These are phyloP conservation scores for Polygonum aviculare DNA, from an alignment of 148 eudicot species.

Conservation along the genomic window DNA sequence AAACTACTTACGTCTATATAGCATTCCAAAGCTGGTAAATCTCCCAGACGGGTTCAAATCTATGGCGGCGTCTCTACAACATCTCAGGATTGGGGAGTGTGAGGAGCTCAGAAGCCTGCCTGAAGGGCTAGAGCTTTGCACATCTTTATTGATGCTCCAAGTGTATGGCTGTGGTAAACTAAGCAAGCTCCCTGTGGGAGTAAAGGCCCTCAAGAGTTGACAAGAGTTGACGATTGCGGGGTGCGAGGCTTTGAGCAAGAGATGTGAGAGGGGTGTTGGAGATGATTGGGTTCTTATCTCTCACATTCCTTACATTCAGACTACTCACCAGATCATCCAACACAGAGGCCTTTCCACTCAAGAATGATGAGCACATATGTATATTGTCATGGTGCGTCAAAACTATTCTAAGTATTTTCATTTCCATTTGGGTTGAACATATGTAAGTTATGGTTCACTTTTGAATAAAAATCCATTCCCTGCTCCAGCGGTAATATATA, in stretches of 20 bases:
- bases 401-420: not conserved
- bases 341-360: not conserved
- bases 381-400: not conserved
- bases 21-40: constrained; percentile 22
- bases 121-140: constrained; percentile 19
- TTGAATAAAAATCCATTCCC: too few species aligned
- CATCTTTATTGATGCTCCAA: not conserved
- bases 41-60: constrained; percentile 27
- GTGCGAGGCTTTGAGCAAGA: constrained; percentile 13
- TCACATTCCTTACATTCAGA: not conserved
- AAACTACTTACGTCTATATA: constrained; percentile 12
- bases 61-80: constrained; percentile 19
- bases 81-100: constrained; percentile 24
- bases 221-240: not conserved
- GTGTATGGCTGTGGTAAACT: not conserved
- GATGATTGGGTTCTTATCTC: constrained; percentile 13
- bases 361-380: not conserved
- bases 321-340: not conserved
- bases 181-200: not conserved
- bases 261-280: constrained; percentile 6
- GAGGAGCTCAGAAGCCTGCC: constrained; percentile 19
- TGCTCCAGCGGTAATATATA: too few species aligned
- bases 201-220: not conserved
- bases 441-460: too few species aligned
- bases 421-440: not conserved